Percentiles rank a stretch among this genome's conserved stretches.
Conservation (phyloP, 2,329 filamentous ascomycete genomes). For the Dryadomyces quercus-mongolicae region DNA sequence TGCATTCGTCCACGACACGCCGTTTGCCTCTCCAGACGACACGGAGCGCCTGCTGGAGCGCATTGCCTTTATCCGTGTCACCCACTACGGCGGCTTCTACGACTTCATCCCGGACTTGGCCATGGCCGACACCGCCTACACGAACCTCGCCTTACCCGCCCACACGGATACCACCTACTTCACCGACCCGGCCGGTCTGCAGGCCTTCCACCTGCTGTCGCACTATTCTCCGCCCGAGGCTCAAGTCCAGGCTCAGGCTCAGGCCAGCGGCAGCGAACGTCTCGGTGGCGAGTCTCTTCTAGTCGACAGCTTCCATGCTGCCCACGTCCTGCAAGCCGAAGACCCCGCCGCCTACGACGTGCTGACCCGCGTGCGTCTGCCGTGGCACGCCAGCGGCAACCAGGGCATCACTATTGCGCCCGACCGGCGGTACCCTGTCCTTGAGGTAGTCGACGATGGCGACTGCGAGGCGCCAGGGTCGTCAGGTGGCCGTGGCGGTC, state of each 20-base stretch:
- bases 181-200: conserved; percentile 78
- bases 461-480: conserved; percentile 9
- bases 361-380: conserved; percentile 46
- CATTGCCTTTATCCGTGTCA: conserved; percentile 78
- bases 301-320: conserved; percentile 75
- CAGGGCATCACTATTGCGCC: conserved; percentile 71
- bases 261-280: conserved; percentile 2
- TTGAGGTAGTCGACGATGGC: conserved; percentile 41
- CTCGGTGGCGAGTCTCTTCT: conserved; percentile 68
- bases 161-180: conserved; percentile 98
- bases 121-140: conserved; percentile 85
- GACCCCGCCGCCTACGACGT: conserved; percentile 43
- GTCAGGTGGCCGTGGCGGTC: no score
- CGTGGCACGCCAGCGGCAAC: conserved; percentile 84
- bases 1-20: conserved; percentile 61
- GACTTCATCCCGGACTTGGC: conserved; percentile 86
- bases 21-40: conserved; percentile 49
- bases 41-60: conserved; percentile 66
- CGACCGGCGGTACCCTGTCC: conserved; percentile 55
- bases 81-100: conserved; percentile 71
- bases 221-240: conserved; percentile 43
- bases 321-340: conserved; percentile 41
- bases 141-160: conserved; percentile 65
- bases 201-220: conserved; percentile 84
- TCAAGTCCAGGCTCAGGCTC: not conserved